Base-by-base conservation (phyloP, 176 grass and related monocot genomes). In the Avena eriantha region DNA sequence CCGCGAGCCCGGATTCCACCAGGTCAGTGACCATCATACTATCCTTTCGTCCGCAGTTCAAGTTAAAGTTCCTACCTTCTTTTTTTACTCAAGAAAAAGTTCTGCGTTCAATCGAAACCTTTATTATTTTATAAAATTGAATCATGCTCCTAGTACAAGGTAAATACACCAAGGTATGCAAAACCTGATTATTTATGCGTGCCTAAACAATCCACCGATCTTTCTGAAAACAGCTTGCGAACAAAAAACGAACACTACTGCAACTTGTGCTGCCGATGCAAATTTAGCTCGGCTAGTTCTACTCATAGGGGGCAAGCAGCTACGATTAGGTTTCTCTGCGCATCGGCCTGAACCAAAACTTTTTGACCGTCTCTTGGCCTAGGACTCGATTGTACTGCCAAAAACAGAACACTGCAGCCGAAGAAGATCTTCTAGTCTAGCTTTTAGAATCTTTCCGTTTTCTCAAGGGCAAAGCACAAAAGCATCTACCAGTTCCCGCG, bases 1-100 rank as follows among this genome's bases (percentile, higher is more conserved):
- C 15, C 94, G 82, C 21, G 97, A 99, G 81, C 92, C 80, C n/a
- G 97, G 97, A 1, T 99, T 43, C 26, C 45, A 47, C 45, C 45
- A 47, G 45, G 45, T 47, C 1, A 47, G 45, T 41, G 39, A 41
- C 39, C 45, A 47, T 47, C 45, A 47, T 10, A 29, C 29, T 29
- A 47, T 23, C 31, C 65, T 33, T 45, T 13, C 35, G 8, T 48
- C 18, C 24, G 0, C 59, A 45, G 15, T 66, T 70, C 7, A 47
- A 79, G 10, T 73, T 69, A 5, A 46, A 79, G 7, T 72, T 68
- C 31, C 4, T 64, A 55, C 7, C 0, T 41, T 78, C 9, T 4
- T 69, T 55, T 43, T 22, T 66, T 16, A 36, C 39, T 41, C 39
- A 18, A 54, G 17, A 47, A 18, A 16, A 16, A 4, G 13, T 53